A percentile compares a stretch with the other conserved stretches of the same genome.
Conservation (phyloP, 73 alveolate genomes). For the Paramecium biaurelia region DNA sequence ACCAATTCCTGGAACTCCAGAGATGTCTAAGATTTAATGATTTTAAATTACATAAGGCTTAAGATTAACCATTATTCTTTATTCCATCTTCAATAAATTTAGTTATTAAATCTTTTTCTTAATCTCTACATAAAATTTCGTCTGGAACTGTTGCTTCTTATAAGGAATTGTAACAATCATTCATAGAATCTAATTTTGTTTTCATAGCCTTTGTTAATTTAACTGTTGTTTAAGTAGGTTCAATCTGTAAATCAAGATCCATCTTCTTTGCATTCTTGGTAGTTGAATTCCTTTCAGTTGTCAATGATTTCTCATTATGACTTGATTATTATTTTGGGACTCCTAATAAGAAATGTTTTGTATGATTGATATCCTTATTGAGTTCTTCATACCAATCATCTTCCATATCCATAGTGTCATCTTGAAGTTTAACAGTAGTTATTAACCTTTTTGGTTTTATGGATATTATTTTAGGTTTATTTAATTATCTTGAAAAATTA, state of each 20-base stretch:
- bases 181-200: background rate
- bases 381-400: background rate
- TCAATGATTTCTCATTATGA: background rate
- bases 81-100: conserved; percentile 72
- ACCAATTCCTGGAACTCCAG: conserved; percentile 82
- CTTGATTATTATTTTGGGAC: background rate
- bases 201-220: background rate
- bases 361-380: background rate
- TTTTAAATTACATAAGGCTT: conserved; percentile 57
- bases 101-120: conserved; percentile 68
- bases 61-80: conserved; percentile 60
- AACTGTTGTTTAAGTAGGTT: background rate
- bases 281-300: background rate
- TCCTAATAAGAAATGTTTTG: background rate
- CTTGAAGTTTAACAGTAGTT: background rate
- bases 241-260: background rate
- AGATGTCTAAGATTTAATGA: conserved; percentile 49
- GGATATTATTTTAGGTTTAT: background rate
- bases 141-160: conserved; percentile 68
- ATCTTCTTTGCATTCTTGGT: background rate
- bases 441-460: background rate
- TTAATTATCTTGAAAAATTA: background rate
- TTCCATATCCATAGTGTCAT: background rate
- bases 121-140: conserved; percentile 81
- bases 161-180: background rate